Conservation (phyloP, 2,329 filamentous ascomycete genomes). For the Zymoseptoria pseudotritici region DNA sequence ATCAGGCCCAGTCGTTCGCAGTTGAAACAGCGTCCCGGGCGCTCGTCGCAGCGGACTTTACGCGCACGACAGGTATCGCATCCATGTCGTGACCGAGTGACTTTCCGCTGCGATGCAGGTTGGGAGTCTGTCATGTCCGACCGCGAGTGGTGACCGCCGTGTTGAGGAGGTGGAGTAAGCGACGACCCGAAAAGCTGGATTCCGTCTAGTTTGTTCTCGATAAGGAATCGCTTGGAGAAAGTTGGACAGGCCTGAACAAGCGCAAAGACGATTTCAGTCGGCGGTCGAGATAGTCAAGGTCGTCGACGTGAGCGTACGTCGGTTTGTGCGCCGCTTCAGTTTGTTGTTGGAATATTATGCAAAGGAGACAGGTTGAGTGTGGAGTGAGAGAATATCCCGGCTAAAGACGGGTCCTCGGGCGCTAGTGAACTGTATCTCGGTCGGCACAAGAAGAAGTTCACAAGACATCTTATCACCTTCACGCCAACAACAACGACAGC, state of each 20-base stretch:
- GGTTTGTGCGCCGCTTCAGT: neutral
- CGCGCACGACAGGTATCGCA: slow-evolving; percentile 20
- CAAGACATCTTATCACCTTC: neutral
- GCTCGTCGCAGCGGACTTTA: slow-evolving; percentile 19
- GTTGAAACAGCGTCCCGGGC: slow-evolving; percentile 12
- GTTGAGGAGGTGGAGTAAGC: neutral
- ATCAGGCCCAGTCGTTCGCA: slow-evolving; percentile 17
- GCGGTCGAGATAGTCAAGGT: neutral
- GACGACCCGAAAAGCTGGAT: neutral
- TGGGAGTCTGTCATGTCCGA: neutral
- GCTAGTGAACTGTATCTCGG: neutral
- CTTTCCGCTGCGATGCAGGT: neutral
- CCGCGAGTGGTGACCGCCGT: too few species aligned
- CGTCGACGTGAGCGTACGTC: too few species aligned
- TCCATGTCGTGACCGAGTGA: slow-evolving; percentile 11
- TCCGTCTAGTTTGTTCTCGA: neutral
- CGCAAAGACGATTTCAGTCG: neutral
- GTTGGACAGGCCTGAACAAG: neutral
- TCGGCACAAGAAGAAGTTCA: neutral
- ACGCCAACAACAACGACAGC: neutral
- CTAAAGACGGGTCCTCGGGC: neutral
- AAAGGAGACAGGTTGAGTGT: neutral
- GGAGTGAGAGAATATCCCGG: neutral
- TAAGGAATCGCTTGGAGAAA: neutral
- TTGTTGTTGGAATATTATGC: neutral